Evolutionary conservation across 768 basidiomycete genomes (phyloP), one percentile per base, ranked within the genome.

Genomic region (Russula abietina): DNA sequence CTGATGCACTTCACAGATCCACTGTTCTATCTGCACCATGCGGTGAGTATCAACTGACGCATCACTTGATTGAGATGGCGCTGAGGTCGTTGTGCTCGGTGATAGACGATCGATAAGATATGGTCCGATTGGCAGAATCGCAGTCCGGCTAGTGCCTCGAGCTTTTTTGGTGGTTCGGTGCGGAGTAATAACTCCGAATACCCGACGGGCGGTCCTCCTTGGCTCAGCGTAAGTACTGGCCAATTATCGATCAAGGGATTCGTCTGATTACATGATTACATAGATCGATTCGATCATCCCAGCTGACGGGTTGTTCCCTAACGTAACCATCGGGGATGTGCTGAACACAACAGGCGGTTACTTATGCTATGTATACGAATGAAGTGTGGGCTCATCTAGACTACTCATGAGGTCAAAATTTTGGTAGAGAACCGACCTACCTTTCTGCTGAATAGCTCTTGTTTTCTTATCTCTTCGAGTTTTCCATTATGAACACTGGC

Each of bases 331-430:
- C 26, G 38, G 57, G 10, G 70, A 74, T 38, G 67, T 76, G 16
- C 60, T 76, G 38, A 65, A 69, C 60, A 76, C 75, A 3, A 73
- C 69, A 0, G 67, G 65, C 19, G 74, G 71, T 0, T 61, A 65
- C n/a, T 64, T 76, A 14, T 76, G 75, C 67, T 76, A 76, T 51
- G 67, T 70, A 4, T 76, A 76, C 58, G 75, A 74, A 49, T 76
- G 46, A 60, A 1, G 10, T 12, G 3, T 7, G 28, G 4, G 19
- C 39, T 17, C 5, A 17, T 41, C 32, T 10, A 32, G 32, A 6
- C 39, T 17, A 17, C 17, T 17, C 39, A 17, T 17, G 39, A 17
- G 19, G 17, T 41, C 4, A 17, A 41, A n/a, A n/a, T n/a, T n/a
- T n/a, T n/a, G n/a, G n/a, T n/a, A n/a, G n/a, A n/a, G n/a, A n/a